A percentile compares a stretch with the other conserved stretches of the same genome.
phyloP scores from a whole-genome alignment of 2,329 filamentous ascomycete genomes.

The Colletotrichum gigasporum region DNA sequence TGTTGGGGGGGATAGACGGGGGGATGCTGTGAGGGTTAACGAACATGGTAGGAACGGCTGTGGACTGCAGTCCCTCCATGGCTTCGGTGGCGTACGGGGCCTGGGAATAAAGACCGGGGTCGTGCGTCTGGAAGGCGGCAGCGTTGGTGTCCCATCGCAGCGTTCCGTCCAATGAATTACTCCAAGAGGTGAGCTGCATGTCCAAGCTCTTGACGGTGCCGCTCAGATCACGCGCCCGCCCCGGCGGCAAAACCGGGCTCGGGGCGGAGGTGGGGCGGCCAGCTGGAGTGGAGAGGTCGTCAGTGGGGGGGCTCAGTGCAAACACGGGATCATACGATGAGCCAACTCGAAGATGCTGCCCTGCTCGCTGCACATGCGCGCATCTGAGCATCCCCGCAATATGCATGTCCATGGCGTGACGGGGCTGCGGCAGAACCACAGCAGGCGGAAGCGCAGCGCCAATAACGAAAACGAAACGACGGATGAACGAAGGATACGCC shows the following conservation, averaged over 20 bases:
- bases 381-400: no score
- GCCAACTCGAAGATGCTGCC: no score
- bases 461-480: not conserved
- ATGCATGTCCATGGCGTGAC: no score
- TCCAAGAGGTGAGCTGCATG: not conserved
- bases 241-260: slow-evolving; percentile 13
- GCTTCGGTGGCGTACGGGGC: slow-evolving; percentile 58
- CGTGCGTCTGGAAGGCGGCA: slow-evolving; percentile 48
- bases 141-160: slow-evolving; percentile 67
- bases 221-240: slow-evolving; percentile 18
- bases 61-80: not conserved
- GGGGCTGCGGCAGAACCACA: no score
- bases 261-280: not conserved
- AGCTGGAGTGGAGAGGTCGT: slow-evolving; percentile 4
- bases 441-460: no score
- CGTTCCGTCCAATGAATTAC: slow-evolving; percentile 53
- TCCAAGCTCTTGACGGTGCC: not conserved
- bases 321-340: no score
- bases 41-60: no score
- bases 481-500: not conserved
- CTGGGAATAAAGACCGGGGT: not conserved
- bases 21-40: no score
- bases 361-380: no score
- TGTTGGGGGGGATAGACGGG: not conserved
- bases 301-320: slow-evolving; percentile 4